Evolutionary conservation across 495 filamentous ascomycete species (phyloP), one percentile per base, ranked within the genome.

Genomic region (Geopyxis carbonaria): DNA sequence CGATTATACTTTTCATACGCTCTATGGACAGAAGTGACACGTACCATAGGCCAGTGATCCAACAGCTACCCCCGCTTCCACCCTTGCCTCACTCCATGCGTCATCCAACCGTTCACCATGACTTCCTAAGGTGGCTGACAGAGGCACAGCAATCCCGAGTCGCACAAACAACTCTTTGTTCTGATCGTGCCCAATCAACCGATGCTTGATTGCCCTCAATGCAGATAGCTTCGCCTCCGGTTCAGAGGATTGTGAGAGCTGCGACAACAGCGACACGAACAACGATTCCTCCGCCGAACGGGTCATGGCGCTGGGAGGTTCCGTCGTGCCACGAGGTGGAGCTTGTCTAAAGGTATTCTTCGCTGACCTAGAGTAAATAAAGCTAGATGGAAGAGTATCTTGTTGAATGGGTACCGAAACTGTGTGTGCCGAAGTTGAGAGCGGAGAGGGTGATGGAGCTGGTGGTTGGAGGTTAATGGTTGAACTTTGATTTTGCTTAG

Each of bases 21-120:
- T n/a, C n/a, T n/a, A n/a, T n/a, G n/a, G n/a, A n/a, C n/a, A n/a
- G n/a, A n/a, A n/a, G n/a, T n/a, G n/a, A n/a, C n/a, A 60, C 56
- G 42, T 65, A 89, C 87, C 89, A 61, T 78, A 73, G 29, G 81
- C 81, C 47, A 97, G 63, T 57, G 80, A 93, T 20, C 76, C 79
- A 18, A 91, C 60, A 20, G 93, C 67, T 40, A 87, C 69, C 40
- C 85, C 69, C 22, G 80, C 76, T 63, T 92, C 83, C 41, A 93
- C 59, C 46, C 75, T 69, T 28, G 74, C 69, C 28, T 73, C 67
- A 33, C 79, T 72, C 47, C 47, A 50, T 32, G 37, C 37, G 24
- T 80, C 72, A 7, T 66, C 63, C 22, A 60, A 60, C 45, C 50
- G 51, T 13, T 15, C 18, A 13, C 42, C 29, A 36, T 20, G 13